Evolutionary conservation across 1,284 basidiomycete species (phyloP).

Genomic region (Moesziomyces sp.): DNA sequence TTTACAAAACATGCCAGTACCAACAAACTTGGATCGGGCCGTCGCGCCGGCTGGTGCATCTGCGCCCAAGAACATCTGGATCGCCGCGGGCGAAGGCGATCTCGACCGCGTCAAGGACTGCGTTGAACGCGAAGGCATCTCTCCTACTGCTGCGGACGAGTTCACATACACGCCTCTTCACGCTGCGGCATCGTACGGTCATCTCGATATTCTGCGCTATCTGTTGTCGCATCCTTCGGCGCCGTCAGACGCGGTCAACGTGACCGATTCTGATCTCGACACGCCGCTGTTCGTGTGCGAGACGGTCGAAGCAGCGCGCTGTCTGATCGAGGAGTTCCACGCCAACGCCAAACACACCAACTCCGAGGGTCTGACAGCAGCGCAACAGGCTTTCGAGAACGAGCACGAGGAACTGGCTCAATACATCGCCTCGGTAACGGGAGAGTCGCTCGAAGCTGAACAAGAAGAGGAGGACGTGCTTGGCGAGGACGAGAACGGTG

Average conservation of each 20-base stretch:
- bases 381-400: slow-evolving; percentile 57
- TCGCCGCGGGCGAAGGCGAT: slow-evolving; percentile 65
- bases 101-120: slow-evolving; percentile 56
- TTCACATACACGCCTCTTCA: slow-evolving; percentile 65
- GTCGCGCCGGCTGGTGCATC: slow-evolving; percentile 3
- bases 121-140: slow-evolving; percentile 51
- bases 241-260: slow-evolving; percentile 46
- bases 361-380: slow-evolving; percentile 55
- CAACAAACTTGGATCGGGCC: slow-evolving; percentile 21
- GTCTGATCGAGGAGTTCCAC: slow-evolving; percentile 60
- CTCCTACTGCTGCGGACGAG: slow-evolving; percentile 53
- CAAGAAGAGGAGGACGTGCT: slow-evolving; percentile 30
- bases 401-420: slow-evolving; percentile 51
- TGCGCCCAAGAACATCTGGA: slow-evolving; percentile 62
- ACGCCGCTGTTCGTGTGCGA: slow-evolving; percentile 66
- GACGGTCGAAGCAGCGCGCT: slow-evolving; percentile 45
- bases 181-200: slow-evolving; percentile 65
- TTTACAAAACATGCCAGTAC: slow-evolving; percentile 32
- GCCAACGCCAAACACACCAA: slow-evolving; percentile 59
- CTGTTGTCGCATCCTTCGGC: slow-evolving; percentile 53
- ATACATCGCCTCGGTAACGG: slow-evolving; percentile 54
- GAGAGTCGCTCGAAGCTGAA: slow-evolving; percentile 34
- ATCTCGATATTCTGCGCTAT: slow-evolving; percentile 56
- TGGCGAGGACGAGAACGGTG: slow-evolving; percentile 41
- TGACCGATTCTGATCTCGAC: slow-evolving; percentile 61